These are phyloP conservation scores for Vigna hirtella DNA, from an alignment of 306 rosid genomes.

Conservation along the genomic window DNA sequence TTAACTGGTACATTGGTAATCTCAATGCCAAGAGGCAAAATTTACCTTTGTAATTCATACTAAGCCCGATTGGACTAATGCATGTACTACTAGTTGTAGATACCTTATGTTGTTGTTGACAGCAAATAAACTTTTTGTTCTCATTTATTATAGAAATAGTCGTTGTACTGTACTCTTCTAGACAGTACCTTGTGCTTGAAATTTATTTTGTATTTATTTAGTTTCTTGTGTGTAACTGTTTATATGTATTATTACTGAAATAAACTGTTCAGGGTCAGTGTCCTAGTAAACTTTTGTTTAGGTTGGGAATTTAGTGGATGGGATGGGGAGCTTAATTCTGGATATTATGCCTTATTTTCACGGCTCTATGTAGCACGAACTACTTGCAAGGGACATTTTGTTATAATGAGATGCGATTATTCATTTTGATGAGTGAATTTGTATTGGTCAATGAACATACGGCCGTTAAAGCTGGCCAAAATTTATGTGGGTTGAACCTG, in stretches of 20 bases:
- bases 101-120: not conserved
- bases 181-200: not conserved
- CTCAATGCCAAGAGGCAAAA: constrained; percentile 26
- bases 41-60: constrained; percentile 22
- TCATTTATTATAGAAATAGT: not conserved
- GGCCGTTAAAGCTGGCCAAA: not conserved
- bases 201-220: constrained; percentile 18
- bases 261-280: constrained; percentile 3
- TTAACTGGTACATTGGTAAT: not conserved
- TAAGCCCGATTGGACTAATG: not conserved
- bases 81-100: not conserved
- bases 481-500: not conserved
- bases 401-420: not conserved
- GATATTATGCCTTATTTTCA: not conserved
- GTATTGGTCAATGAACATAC: not conserved
- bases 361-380: not conserved
- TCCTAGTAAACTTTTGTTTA: not conserved
- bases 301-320: not conserved
- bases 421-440: constrained; percentile 20
- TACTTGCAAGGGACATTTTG: not conserved
- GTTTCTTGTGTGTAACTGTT: not conserved
- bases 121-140: constrained; percentile 24
- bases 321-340: not conserved
- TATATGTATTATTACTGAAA: not conserved
- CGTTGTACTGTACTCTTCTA: constrained; percentile 23